Evolutionary conservation across 2,329 filamentous ascomycete genomes (phyloP).

Genomic region (Acephala macrosclerotiorum): DNA sequence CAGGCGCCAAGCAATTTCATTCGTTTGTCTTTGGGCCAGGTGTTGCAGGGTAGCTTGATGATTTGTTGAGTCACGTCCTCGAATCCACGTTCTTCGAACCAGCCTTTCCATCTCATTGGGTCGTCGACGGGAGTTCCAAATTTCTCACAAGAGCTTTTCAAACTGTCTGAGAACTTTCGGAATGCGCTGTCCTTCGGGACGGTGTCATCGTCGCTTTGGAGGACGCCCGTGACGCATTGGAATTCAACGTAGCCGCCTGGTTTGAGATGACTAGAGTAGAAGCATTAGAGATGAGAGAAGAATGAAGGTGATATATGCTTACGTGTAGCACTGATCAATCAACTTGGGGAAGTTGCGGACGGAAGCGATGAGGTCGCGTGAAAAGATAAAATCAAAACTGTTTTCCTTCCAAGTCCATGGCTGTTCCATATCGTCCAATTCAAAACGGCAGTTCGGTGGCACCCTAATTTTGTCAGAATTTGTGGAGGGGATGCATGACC

Average conservation of each 20-base stretch:
- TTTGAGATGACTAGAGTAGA: constrained; percentile 6
- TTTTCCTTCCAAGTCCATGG: constrained; percentile 54
- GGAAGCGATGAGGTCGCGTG: constrained; percentile 30
- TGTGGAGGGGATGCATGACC: too few relatives aligned
- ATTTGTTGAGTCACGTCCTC: constrained; percentile 41
- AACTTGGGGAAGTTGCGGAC: constrained; percentile 34
- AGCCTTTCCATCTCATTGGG: constrained; percentile 34
- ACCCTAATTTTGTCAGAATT: constrained; percentile 34
- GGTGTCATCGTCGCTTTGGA: constrained; percentile 37
- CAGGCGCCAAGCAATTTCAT: constrained; percentile 33
- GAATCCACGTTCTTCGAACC: constrained; percentile 39
- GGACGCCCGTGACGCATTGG: constrained; percentile 30
- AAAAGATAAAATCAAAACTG: constrained; percentile 58
- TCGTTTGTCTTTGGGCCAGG: constrained; percentile 54
- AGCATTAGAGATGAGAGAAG: not conserved
- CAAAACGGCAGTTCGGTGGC: constrained; percentile 58
- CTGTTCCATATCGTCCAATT: constrained; percentile 59
- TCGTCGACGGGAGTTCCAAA: constrained; percentile 23
- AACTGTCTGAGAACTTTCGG: constrained; percentile 49
- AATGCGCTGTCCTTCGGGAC: constrained; percentile 28
- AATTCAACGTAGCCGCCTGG: constrained; percentile 37
- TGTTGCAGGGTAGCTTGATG: constrained; percentile 57
- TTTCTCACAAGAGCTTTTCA: constrained; percentile 48
- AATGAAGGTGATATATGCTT: constrained; percentile 35
- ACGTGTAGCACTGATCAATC: constrained; percentile 35